A percentile compares a stretch with the other conserved stretches of the same genome.
Evolutionary conservation across 176 grass and related monocot genomes (phyloP).

Genomic region (Rhipidocladum racemiflorum): DNA sequence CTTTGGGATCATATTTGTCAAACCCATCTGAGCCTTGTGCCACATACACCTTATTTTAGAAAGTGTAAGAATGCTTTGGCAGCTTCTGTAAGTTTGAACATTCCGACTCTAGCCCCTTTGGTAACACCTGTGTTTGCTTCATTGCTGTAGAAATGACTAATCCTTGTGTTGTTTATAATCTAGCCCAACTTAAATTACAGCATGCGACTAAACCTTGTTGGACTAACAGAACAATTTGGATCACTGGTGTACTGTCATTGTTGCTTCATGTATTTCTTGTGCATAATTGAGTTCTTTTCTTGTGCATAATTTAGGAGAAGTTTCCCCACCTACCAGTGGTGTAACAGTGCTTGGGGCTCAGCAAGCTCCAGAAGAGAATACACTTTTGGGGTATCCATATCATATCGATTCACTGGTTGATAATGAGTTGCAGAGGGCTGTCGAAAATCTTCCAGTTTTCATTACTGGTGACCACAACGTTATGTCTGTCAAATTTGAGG

Average conservation of each 20-base stretch:
- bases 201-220: neutral
- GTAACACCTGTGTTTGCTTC: neutral
- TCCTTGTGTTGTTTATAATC: neutral
- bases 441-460: conserved; percentile 29
- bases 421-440: conserved; percentile 15
- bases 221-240: neutral
- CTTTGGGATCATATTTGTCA: conserved; percentile 14
- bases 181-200: neutral
- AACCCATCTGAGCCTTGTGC: neutral
- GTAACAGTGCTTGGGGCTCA: conserved; percentile 41
- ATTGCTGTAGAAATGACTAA: conserved; percentile 19
- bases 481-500: conserved; percentile 62
- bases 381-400: conserved; percentile 22
- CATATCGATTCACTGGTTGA: conserved; percentile 29
- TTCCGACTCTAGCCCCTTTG: neutral
- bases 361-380: conserved; percentile 5
- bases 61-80: neutral
- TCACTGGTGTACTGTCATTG: conserved; percentile 1
- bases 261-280: conserved; percentile 18
- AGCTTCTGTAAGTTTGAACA: neutral
- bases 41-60: neutral
- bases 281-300: conserved; percentile 27
- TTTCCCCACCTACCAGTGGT: conserved; percentile 12
- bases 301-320: conserved; percentile 42
- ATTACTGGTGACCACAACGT: conserved; percentile 45